Percentiles rank a stretch among this genome's conserved stretches.
Evolutionary conservation across 331 rosid species (phyloP).

Genomic region (Rosa hybrid): DNA sequence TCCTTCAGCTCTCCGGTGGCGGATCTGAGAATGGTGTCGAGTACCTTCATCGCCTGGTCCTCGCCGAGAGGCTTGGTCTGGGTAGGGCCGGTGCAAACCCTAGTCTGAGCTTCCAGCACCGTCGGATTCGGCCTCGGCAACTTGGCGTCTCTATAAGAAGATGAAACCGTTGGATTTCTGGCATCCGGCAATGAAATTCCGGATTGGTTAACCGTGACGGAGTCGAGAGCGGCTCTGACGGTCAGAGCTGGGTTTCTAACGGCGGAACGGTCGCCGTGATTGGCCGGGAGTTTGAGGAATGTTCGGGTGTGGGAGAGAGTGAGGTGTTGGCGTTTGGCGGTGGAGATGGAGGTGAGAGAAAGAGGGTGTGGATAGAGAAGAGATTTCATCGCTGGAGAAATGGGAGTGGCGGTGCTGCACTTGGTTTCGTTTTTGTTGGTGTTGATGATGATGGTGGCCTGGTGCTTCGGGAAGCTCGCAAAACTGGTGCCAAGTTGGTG

Average conservation of each 20-base stretch:
- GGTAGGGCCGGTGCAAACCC: slow-evolving; percentile 95
- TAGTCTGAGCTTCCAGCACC: slow-evolving; percentile 81
- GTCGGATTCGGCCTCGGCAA: slow-evolving; percentile 73
- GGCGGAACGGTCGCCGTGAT: slow-evolving; percentile 31
- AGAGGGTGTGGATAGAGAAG: slow-evolving; percentile 44
- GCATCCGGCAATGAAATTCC: slow-evolving; percentile 58
- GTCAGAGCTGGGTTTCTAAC: slow-evolving; percentile 26
- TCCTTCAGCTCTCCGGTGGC: slow-evolving; percentile 73
- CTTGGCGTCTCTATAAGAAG: slow-evolving; percentile 61
- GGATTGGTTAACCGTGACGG: slow-evolving; percentile 49
- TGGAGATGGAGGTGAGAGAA: slow-evolving; percentile 37
- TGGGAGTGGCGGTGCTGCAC: background rate
- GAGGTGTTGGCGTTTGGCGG: slow-evolving; percentile 23
- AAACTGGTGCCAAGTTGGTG: background rate
- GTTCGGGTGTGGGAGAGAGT: slow-evolving; percentile 18
- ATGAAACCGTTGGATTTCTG: slow-evolving; percentile 71
- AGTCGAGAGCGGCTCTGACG: slow-evolving; percentile 48
- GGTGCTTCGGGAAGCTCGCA: slow-evolving; percentile 1
- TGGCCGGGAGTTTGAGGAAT: slow-evolving; percentile 27
- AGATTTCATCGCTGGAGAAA: slow-evolving; percentile 51
- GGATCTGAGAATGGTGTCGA: slow-evolving; percentile 82
- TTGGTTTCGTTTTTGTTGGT: background rate
- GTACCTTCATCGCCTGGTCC: slow-evolving; percentile 79
- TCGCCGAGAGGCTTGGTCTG: slow-evolving; percentile 88
- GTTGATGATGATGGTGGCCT: background rate